phyloP scores from a whole-genome alignment of 495 filamentous ascomycete species.

The Talaromyces wortmannii region DNA sequence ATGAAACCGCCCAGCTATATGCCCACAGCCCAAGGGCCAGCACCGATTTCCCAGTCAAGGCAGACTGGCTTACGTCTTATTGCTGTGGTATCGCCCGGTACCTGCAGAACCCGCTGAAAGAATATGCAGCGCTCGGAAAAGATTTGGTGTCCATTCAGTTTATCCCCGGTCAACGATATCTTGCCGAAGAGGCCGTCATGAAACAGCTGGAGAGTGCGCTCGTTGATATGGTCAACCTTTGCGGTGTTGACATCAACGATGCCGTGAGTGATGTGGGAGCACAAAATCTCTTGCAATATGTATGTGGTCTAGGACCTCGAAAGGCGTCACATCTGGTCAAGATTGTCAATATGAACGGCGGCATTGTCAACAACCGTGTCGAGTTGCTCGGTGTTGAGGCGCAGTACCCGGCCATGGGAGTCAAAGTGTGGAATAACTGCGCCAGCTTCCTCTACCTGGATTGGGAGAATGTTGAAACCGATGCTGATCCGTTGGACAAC shows the following conservation, averaged over 20 bases:
- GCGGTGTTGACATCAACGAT: conserved; percentile 91
- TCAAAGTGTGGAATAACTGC: conserved; percentile 90
- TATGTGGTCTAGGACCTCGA: conserved; percentile 87
- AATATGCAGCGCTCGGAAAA: conserved; percentile 86
- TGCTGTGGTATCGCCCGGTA: conserved; percentile 85
- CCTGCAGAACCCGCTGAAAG: conserved; percentile 87
- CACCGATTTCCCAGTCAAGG: conserved; percentile 71
- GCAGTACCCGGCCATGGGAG: conserved; percentile 75
- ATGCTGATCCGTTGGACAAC: conserved; percentile 87
- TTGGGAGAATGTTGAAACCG: conserved; percentile 69
- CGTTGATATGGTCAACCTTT: conserved; percentile 97
- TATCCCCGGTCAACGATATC: conserved; percentile 80
- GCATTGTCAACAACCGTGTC: conserved; percentile 69
- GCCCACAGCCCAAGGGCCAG: conserved; percentile 80
- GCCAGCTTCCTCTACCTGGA: conserved; percentile 90
- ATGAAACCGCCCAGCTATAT: conserved; percentile 91
- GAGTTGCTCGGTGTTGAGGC: conserved; percentile 84
- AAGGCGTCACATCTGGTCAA: conserved; percentile 86
- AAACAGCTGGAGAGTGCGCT: conserved; percentile 86
- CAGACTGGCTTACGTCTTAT: conserved; percentile 66
- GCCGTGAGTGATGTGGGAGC: conserved; percentile 71
- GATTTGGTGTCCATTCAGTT: conserved; percentile 83
- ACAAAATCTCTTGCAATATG: conserved; percentile 82
- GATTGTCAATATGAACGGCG: conserved; percentile 82
- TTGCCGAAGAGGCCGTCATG: conserved; percentile 77